Conservation (phyloP, 306 rosid genomes). For the Castanopsis chinensis region DNA sequence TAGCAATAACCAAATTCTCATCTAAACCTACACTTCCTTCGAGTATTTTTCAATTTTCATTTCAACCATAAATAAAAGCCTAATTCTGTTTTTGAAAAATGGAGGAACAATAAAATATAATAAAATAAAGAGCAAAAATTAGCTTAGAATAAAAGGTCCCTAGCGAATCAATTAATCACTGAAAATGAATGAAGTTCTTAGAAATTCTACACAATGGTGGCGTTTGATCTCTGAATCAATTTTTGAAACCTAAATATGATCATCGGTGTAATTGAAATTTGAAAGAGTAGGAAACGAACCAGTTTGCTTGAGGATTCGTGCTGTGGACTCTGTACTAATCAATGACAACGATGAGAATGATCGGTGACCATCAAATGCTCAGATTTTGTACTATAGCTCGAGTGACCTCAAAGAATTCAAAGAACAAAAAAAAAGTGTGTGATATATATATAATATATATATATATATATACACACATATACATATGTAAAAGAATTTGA, state of each 20-base stretch:
- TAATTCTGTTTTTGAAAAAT: too few species aligned
- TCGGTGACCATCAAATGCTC: constrained; percentile 51
- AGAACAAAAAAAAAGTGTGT: too few species aligned
- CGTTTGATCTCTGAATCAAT: neutral
- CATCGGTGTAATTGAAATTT: neutral
- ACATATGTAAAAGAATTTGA: neutral
- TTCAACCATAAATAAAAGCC: too few species aligned
- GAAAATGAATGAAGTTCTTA: too few species aligned
- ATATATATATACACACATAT: neutral
- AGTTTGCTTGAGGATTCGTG: constrained; percentile 34
- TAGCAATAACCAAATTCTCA: neutral
- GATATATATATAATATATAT: too few species aligned
- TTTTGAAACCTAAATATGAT: neutral
- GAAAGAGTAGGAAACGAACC: constrained; percentile 40
- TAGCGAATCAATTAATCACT: too few species aligned
- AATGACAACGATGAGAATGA: constrained; percentile 49
- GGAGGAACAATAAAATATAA: too few species aligned
- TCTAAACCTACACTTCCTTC: neutral
- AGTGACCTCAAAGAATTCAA: constrained; percentile 32
- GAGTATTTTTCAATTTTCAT: too few species aligned
- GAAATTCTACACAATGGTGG: neutral
- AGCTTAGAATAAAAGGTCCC: too few species aligned
- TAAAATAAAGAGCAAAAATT: too few species aligned
- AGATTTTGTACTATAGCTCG: constrained; percentile 46
- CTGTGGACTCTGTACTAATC: constrained; percentile 68